Evolutionary conservation across 257 asterid genomes (phyloP), one percentile per base, ranked within the genome.

Genomic region (Petunia axillaris): DNA sequence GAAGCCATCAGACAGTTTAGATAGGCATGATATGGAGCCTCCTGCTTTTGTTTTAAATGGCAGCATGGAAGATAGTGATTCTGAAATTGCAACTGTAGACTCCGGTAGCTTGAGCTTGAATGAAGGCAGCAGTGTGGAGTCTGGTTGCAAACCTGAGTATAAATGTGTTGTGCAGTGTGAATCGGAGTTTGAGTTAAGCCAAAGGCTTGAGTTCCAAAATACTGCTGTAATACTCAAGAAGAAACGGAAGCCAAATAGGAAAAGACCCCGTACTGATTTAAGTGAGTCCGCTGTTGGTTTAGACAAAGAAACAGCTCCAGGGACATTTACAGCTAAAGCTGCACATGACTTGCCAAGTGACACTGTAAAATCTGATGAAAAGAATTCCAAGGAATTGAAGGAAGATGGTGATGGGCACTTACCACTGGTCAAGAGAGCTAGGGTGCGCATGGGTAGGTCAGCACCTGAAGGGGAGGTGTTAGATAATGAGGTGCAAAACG

Each of bases 371-470:
- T 64, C 84, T 2, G 84, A 74, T 77, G 89, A 85, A 59, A 86
- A 77, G 70, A 77, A 48, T 82, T 85, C 82, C 35, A 90, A 86
- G 86, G 94, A 91, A 79, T 84, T 81, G n/a, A 90, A 87, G 86
- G 96, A 93, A 85, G 92, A 89, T 80, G 93, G 97, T 59, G 99
- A 95, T 83, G 95, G 90, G 85, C 99, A 95, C 85, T 85, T 95
- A 81, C 99, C 99, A 25, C 84, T 93, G 79, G 90, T 92, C 84
- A 95, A 95, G 87, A 88, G 99, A 85, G 99, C 98, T 81, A 91
- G 99, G 86, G 94, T 90, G 78, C 97, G 99, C 44, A 88, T 92
- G 97, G 95, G 97, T 75, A 86, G 90, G 76, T 82, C 87, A 64
- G 86, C 90, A 43, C 87, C 91, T 8, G 81, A 83, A 54, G 84